Percentiles rank a stretch among this genome's conserved stretches.
Evolutionary conservation across 2,329 filamentous ascomycete genomes (phyloP).

Genomic region (Monosporascus sp.): DNA sequence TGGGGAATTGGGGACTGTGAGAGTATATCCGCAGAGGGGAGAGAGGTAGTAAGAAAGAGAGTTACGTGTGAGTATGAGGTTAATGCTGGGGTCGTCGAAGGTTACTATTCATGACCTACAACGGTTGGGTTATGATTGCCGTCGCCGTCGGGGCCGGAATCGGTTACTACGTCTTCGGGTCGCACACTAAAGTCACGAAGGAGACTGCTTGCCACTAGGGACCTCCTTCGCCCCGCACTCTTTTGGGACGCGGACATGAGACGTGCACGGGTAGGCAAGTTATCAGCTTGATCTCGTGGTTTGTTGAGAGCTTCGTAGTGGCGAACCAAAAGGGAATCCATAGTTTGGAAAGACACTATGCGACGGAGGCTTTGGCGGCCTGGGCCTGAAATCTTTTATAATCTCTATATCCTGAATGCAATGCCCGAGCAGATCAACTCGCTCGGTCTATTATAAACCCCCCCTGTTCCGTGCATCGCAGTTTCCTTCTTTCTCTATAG

Average conservation of each 20-base stretch:
- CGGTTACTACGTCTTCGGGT: constrained; percentile 79
- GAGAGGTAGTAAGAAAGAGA: neutral
- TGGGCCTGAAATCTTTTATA: neutral
- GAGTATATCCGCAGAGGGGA: neutral
- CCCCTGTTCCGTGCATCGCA: neutral
- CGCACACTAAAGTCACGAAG: constrained; percentile 66
- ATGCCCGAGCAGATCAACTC: neutral
- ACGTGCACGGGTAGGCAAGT: too few species aligned
- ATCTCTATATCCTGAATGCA: neutral
- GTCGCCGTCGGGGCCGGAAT: constrained; percentile 85
- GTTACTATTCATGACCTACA: constrained; percentile 99
- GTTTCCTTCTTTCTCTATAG: neutral
- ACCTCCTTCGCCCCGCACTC: too few species aligned
- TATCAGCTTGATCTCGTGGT: too few species aligned
- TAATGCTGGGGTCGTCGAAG: constrained; percentile 39
- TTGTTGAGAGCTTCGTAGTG: too few species aligned
- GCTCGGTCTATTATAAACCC: neutral
- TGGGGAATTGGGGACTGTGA: neutral
- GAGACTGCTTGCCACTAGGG: constrained; percentile 83
- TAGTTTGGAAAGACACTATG: neutral
- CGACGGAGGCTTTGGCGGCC: neutral
- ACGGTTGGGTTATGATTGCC: constrained; percentile 93
- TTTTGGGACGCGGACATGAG: too few species aligned
- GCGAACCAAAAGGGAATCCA: too few species aligned
- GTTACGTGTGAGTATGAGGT: neutral